Percentiles rank a stretch among this genome's conserved stretches.
Evolutionary conservation across 2,329 filamentous ascomycete species (phyloP).

Genomic region (Hyphodiscus sp.): DNA sequence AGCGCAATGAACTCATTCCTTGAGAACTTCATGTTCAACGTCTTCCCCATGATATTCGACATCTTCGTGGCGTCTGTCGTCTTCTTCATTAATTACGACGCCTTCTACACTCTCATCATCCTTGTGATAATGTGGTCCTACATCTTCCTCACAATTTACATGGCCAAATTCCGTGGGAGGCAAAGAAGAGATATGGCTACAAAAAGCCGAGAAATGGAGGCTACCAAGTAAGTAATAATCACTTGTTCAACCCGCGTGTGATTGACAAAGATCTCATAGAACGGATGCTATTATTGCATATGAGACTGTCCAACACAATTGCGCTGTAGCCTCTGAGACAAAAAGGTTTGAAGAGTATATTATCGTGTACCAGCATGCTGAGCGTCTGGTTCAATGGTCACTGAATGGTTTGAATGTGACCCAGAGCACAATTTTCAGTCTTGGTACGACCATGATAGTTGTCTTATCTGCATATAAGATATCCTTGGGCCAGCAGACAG

Average conservation of each 20-base stretch:
- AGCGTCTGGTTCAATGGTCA: slow-evolving; percentile 3
- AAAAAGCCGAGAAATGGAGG: slow-evolving; percentile 6
- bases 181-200: slow-evolving; percentile 6
- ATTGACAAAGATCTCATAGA: background rate
- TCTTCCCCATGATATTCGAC: slow-evolving; percentile 6
- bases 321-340: slow-evolving; percentile 3
- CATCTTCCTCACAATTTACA: slow-evolving; percentile 6
- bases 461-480: slow-evolving; percentile 6
- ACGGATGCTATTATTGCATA: slow-evolving; percentile 5
- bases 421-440: slow-evolving; percentile 5
- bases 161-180: slow-evolving; percentile 5
- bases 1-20: slow-evolving; percentile 7
- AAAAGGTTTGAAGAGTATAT: slow-evolving; percentile 5
- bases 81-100: slow-evolving; percentile 5
- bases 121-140: slow-evolving; percentile 5
- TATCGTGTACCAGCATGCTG: slow-evolving; percentile 1
- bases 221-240: slow-evolving; percentile 2
- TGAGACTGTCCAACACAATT: slow-evolving; percentile 7
- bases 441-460: slow-evolving; percentile 4
- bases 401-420: slow-evolving; percentile 5
- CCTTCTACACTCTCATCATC: slow-evolving; percentile 7
- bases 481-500: slow-evolving; percentile 4
- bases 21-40: slow-evolving; percentile 5
- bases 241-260: slow-evolving; percentile 1
- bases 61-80: slow-evolving; percentile 3